Conservation (phyloP, 345 rosid genomes). For the Arabidopsis thaliana region TAIR10.1 NC_003070.9:27578501-27579000, state of each 20-base stretch:
- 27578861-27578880: conserved; percentile 32
- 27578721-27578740: conserved; percentile 68
- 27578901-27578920: conserved; percentile 57
- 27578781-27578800: conserved; percentile 49
- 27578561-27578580: conserved; percentile 63
- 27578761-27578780: conserved; percentile 42
- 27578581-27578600: conserved; percentile 12
- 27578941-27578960: conserved; percentile 83
- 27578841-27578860: conserved; percentile 51
- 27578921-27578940: conserved; percentile 92
- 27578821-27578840: conserved; percentile 46
- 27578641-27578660: conserved; percentile 42
- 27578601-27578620: conserved; percentile 33
- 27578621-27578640: neutral
- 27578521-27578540: conserved; percentile 65
- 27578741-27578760: conserved; percentile 43
- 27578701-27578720: conserved; percentile 49
- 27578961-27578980: conserved; percentile 87
- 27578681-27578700: conserved; percentile 32
- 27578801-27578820: conserved; percentile 43
- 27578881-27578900: conserved; percentile 45
- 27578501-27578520: conserved; percentile 96
- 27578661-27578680: conserved; percentile 44
- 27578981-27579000: conserved; percentile 94
- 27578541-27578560: conserved; percentile 96